Conservation (phyloP, 805 yeast species). For the Candida ponderosae region DNA sequence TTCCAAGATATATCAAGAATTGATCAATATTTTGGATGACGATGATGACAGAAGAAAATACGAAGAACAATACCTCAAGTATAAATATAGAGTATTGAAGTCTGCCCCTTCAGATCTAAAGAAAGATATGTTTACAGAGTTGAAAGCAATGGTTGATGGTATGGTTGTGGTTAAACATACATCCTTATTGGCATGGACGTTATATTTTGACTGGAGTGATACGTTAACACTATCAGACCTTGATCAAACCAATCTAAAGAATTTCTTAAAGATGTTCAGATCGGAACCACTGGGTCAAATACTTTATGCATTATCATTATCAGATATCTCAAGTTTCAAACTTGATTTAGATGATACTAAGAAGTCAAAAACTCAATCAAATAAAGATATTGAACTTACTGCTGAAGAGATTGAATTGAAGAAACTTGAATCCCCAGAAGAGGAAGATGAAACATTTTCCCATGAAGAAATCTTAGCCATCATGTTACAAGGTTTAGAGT, state of each 20-base stretch:
- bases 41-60: constrained; percentile 47
- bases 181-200: constrained; percentile 61
- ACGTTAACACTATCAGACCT: constrained; percentile 38
- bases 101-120: constrained; percentile 42
- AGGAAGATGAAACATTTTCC: constrained; percentile 21
- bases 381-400: constrained; percentile 8
- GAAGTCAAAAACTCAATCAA: constrained; percentile 5
- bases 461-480: constrained; percentile 45
- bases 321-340: constrained; percentile 59
- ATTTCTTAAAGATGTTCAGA: constrained; percentile 49
- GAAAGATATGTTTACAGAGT: constrained; percentile 26
- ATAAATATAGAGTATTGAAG: constrained; percentile 45
- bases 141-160: constrained; percentile 56
- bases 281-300: constrained; percentile 54
- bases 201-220: constrained; percentile 71
- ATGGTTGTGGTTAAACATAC: constrained; percentile 62
- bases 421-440: constrained; percentile 12
- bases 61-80: constrained; percentile 56
- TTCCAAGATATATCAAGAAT: constrained; percentile 42
- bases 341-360: constrained; percentile 11
- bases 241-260: constrained; percentile 37
- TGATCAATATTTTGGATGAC: constrained; percentile 54
- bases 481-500: constrained; percentile 43
- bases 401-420: constrained; percentile 19
- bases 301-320: constrained; percentile 53